Percentiles rank a stretch among this genome's conserved stretches.
Conservation (phyloP, 768 basidiomycete genomes). For the Filobasidium wieringae region DNA sequence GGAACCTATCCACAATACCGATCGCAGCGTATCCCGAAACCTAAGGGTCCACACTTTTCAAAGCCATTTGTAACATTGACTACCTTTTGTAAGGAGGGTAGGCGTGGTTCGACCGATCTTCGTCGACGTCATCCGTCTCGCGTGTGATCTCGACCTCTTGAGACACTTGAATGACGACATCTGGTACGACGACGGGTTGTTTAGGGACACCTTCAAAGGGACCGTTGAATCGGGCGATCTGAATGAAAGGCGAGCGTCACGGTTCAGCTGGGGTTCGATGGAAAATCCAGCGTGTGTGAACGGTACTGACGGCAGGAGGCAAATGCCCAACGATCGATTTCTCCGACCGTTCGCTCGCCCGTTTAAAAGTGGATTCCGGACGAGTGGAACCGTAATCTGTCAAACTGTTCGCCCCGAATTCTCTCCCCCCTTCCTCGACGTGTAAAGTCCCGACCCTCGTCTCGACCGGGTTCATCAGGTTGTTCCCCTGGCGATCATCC, state of each 20-base stretch:
- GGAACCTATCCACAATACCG: too few species aligned
- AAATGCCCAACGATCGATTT: too few species aligned
- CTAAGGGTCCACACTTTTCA: too few species aligned
- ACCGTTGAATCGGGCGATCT: not conserved
- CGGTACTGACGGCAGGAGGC: conserved; percentile 3
- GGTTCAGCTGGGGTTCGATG: not conserved
- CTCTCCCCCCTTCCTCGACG: not conserved
- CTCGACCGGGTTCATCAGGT: not conserved
- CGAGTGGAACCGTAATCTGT: not conserved
- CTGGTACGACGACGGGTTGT: not conserved
- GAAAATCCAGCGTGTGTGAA: too few species aligned
- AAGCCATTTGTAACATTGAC: too few species aligned
- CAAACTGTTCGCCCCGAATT: not conserved
- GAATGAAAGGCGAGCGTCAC: not conserved
- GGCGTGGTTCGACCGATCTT: too few species aligned
- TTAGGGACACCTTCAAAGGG: conserved; percentile 3
- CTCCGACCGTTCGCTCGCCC: too few species aligned
- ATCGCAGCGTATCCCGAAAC: too few species aligned
- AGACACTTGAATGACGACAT: conserved; percentile 12
- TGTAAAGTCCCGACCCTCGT: not conserved
- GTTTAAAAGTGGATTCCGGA: too few species aligned
- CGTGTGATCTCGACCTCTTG: conserved; percentile 5
- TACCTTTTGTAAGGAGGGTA: too few species aligned
- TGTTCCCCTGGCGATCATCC: not conserved
- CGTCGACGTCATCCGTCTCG: not conserved